A percentile compares a stretch with the other conserved stretches of the same genome.
Conservation (phyloP, 116 monocot species). For the Cymodocea nodosa region DNA sequence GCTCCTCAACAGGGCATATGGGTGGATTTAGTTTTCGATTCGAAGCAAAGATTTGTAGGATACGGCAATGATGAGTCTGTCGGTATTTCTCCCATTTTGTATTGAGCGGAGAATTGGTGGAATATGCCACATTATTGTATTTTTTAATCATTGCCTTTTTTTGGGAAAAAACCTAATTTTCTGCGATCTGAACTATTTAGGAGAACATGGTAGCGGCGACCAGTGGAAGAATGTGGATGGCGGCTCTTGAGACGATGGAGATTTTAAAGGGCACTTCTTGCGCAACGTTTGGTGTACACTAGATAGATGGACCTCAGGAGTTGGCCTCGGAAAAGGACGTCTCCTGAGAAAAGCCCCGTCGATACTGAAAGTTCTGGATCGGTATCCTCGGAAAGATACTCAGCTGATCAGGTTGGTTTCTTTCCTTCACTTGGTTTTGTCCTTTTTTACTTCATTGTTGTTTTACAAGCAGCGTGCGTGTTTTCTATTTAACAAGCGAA, state of each 20-base stretch:
- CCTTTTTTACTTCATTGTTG: not conserved
- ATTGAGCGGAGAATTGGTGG: not conserved
- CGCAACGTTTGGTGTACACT: not conserved
- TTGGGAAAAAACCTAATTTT: no score
- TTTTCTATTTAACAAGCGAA: not conserved
- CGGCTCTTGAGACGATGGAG: not conserved
- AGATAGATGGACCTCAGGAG: slow-evolving; percentile 16
- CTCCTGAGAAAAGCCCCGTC: slow-evolving; percentile 18
- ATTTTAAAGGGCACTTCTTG: not conserved
- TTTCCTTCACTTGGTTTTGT: not conserved
- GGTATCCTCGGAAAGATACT: slow-evolving; percentile 25
- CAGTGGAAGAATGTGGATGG: slow-evolving; percentile 6
- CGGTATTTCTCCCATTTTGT: not conserved
- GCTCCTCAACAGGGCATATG: not conserved
- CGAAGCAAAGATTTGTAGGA: not conserved
- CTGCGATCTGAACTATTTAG: no score
- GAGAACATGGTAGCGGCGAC: not conserved
- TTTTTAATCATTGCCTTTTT: not conserved
- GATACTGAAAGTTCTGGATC: slow-evolving; percentile 41
- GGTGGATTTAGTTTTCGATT: not conserved
- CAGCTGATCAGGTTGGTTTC: slow-evolving; percentile 24
- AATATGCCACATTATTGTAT: not conserved
- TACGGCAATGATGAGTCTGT: no score
- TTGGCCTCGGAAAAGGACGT: slow-evolving; percentile 11
- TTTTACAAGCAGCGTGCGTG: not conserved